Evolutionary conservation across 805 yeast genomes (phyloP).

Genomic region (Metschnikowia colocasiae): DNA sequence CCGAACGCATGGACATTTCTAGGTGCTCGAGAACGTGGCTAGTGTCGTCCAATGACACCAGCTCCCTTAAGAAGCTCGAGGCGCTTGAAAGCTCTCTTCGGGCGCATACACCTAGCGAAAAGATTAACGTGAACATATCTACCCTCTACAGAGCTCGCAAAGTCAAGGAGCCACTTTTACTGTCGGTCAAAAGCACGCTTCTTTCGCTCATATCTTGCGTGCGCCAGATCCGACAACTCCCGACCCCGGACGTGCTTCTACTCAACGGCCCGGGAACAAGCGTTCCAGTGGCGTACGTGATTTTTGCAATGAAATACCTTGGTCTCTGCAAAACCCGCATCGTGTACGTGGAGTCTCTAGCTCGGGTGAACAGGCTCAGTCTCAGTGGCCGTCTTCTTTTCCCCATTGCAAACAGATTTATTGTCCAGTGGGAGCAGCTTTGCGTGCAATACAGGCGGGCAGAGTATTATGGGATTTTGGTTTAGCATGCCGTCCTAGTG

Average conservation of each 20-base stretch:
- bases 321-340: conserved; percentile 53
- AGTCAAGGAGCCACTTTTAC: conserved; percentile 52
- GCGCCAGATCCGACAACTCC: conserved; percentile 23
- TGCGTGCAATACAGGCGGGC: conserved; percentile 50
- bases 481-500: conserved; percentile 21
- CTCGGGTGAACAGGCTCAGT: conserved; percentile 73
- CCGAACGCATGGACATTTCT: conserved; percentile 37
- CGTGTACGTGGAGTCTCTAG: conserved; percentile 81
- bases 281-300: conserved; percentile 60
- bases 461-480: conserved; percentile 76
- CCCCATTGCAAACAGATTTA: conserved; percentile 69
- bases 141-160: conserved; percentile 54
- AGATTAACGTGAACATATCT: conserved; percentile 20
- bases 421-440: conserved; percentile 87
- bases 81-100: conserved; percentile 28
- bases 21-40: conserved; percentile 36
- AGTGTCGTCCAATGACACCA: conserved; percentile 48
- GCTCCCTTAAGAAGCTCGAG: conserved; percentile 43
- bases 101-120: neutral
- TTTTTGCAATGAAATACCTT: conserved; percentile 48
- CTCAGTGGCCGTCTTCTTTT: conserved; percentile 69
- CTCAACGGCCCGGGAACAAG: conserved; percentile 83
- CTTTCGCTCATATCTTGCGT: conserved; percentile 32
- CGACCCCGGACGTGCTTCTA: conserved; percentile 44
- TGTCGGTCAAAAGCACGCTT: conserved; percentile 46